Evolutionary conservation across 2,329 filamentous ascomycete species (phyloP), one percentile per base, ranked within the genome.

Genomic region (Aspergillus oerlinghausenensis): DNA sequence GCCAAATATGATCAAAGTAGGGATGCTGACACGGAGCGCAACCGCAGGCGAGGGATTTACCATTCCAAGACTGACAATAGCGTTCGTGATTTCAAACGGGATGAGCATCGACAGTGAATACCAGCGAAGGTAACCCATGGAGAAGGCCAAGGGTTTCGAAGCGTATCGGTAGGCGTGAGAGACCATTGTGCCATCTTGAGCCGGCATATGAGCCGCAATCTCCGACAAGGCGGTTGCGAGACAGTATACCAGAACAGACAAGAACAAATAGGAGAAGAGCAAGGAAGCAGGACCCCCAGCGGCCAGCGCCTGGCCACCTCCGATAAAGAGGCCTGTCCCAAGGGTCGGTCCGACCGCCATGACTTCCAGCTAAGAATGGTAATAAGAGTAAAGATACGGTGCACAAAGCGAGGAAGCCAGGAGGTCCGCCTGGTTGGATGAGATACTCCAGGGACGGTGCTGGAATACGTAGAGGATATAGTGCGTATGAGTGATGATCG

Each of bases 1-100:
- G 3, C 67, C 72, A n/a, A 80, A 66, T 51, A 88, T 81, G 29
- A 88, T 75, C n/a, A 81, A 66, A 51, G 86, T 79, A 52, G 85
- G 71, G 56, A 85, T 79, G 7, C 79, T 80, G 51, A 80, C 73
- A 65, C 77, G 79, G 25, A 75, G 66, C 6, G 72, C 73, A 26
- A 77, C 67, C 9, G 69, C 69, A 26, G 72, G 52, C 4, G 65
- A 67, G 11, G 75, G 72, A 19, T 69, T 65, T 85, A 85, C 88
- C 64, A 83, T 83, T 57, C 83, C 74, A 62, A 88, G 82, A 35
- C 88, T 78, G 28, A 87, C 81, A 61, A 84, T 81, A 28, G 84
- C 84, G n/a, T 85, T 85, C 0, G 83, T 84, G 57, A 88, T 85
- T 70, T 88, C 86, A 58, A 82, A 80, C 53, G 76, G 78, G 2